phyloP scores from a whole-genome alignment of 192 early-diverging fungal species.

The Mortierella claussenii region DNA sequence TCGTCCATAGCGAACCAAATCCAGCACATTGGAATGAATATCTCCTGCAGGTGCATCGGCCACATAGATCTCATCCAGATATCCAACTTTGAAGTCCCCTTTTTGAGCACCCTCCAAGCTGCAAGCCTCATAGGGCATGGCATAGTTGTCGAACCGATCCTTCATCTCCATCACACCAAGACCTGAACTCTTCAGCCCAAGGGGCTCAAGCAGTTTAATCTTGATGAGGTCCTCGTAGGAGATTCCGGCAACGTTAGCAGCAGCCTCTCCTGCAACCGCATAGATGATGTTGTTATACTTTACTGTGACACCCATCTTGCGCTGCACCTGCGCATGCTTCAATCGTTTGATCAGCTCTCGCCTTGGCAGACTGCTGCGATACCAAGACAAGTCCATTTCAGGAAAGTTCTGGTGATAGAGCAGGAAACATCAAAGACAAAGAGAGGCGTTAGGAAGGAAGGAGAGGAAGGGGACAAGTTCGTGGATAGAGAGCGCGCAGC shows the following conservation, averaged over 20 bases:
- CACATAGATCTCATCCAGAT: not conserved
- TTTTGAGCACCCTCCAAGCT: slow-evolving; percentile 31
- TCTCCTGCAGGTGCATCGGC: slow-evolving; percentile 13
- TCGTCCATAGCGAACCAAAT: slow-evolving; percentile 13
- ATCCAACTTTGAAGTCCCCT: slow-evolving; percentile 12
- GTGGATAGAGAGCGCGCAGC: too few species aligned
- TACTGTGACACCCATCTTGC: not conserved
- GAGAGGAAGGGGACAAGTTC: too few species aligned
- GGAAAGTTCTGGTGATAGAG: slow-evolving; percentile 13
- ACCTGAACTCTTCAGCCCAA: slow-evolving; percentile 23
- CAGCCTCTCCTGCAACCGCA: slow-evolving; percentile 33
- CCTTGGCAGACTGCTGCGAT: not conserved
- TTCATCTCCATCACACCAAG: slow-evolving; percentile 15
- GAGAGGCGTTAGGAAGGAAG: not conserved
- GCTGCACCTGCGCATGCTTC: not conserved
- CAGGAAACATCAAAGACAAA: not conserved
- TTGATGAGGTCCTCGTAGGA: slow-evolving; percentile 14
- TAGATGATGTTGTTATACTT: slow-evolving; percentile 33
- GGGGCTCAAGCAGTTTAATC: slow-evolving; percentile 8
- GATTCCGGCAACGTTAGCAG: slow-evolving; percentile 14
- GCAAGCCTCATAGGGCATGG: slow-evolving; percentile 8
- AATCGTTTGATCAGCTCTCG: slow-evolving; percentile 18
- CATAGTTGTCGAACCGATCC: slow-evolving; percentile 15
- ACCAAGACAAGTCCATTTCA: slow-evolving; percentile 5
- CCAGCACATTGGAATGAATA: slow-evolving; percentile 20